A percentile compares a stretch with the other conserved stretches of the same genome.
These are phyloP conservation scores for Suillus placidus DNA, from an alignment of 768 basidiomycete genomes.

Conservation along the genomic window DNA sequence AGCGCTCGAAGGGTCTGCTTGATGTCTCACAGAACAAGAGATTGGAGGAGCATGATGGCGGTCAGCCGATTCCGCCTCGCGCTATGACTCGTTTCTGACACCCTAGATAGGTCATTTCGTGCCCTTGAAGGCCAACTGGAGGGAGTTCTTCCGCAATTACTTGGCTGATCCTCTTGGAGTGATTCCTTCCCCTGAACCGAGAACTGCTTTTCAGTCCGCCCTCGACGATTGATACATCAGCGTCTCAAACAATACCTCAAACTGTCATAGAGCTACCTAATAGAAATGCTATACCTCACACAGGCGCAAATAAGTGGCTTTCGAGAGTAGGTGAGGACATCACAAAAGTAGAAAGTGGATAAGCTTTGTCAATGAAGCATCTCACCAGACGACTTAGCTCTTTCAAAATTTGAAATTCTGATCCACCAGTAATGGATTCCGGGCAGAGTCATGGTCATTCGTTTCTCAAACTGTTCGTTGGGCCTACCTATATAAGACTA, in stretches of 20 bases:
- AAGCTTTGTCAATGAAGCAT: not conserved
- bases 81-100: not conserved
- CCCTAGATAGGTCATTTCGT: constrained; percentile 72
- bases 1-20: constrained; percentile 62
- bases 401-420: not conserved
- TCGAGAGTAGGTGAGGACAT: not conserved
- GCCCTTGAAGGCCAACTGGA: constrained; percentile 76
- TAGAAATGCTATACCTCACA: not conserved
- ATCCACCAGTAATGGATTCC: not conserved
- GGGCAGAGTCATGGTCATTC: not conserved
- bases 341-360: not conserved
- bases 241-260: not conserved
- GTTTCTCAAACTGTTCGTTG: not conserved
- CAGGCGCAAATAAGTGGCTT: not conserved
- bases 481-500: not conserved
- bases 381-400: not conserved
- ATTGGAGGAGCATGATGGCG: constrained; percentile 79
- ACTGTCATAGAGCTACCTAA: not conserved
- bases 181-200: constrained; percentile 46
- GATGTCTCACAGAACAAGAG: constrained; percentile 56
- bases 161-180: constrained; percentile 52
- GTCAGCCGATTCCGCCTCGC: constrained; percentile 44
- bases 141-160: constrained; percentile 72
- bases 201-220: constrained; percentile 34
- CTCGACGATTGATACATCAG: not conserved